Evolutionary conservation across 176 grass and related monocot species (phyloP), one percentile per base, ranked within the genome.

Genomic region (Melocanna baccifera): DNA sequence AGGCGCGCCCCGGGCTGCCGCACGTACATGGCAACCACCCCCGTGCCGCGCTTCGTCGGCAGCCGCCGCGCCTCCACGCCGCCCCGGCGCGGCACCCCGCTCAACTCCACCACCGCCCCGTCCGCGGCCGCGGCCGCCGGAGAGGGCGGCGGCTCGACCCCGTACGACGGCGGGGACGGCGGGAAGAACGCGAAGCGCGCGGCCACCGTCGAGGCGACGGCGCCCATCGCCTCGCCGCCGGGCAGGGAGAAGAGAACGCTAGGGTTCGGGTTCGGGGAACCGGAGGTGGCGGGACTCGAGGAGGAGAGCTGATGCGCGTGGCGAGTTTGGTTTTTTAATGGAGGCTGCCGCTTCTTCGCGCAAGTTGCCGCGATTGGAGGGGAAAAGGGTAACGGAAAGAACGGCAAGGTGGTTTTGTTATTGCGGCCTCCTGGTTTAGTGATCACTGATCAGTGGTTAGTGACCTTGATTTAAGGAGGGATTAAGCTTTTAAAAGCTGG

Each of bases 181-280:
- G 94, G 91, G 84, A 96, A 96, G 88, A 96, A 96, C 20, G 94
- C 94, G 82, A 96, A 91, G 62, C 89, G 89, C 75, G 94, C 91
- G 57, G 94, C 91, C 83, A 96, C 89, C 43, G 91, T 93, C 8
- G 94, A 97, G 67, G 94, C 86, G 59, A 97, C 92, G 16, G 71
- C 92, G 77, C 94, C 94, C 94, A 97, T 97, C 67, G 47, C 41
- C 29, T 12, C 39, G 28, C 46, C 61, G 32, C 41, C 12, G 7
- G n/a, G 8, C 41, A 18, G 28, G 15, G 11, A 19, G 25, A 14
- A 34, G 45, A n/a, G 7, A 0, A 0, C 1, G 50, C 83, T 51
- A 36, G 75, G 53, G 48, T 13, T 39, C 4, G 30, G 63, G 64
- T 20, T 36, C 26, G 16, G 30, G 29, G 36, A 16, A 28, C 41